These are phyloP conservation scores for Dichomitus squalens DNA, from an alignment of 1,284 basidiomycete genomes.

Conservation along the genomic window DNA sequence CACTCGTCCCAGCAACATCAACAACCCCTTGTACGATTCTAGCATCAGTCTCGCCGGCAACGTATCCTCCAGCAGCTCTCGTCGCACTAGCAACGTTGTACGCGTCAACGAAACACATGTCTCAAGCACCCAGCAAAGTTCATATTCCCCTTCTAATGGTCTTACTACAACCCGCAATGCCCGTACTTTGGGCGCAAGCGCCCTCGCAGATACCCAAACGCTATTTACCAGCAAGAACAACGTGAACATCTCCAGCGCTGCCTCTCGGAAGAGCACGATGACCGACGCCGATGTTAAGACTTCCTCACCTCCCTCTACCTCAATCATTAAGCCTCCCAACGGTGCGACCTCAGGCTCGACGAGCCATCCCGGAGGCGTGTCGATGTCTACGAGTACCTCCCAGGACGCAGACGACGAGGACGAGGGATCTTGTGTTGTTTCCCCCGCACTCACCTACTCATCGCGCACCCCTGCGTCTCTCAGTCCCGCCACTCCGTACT, in stretches of 20 bases:
- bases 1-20: slow-evolving; percentile 6
- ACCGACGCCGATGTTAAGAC: neutral
- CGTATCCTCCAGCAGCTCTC: slow-evolving; percentile 1
- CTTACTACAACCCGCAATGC: slow-evolving; percentile 6
- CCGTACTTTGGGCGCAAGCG: neutral
- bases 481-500: slow-evolving; percentile 41
- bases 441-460: slow-evolving; percentile 41
- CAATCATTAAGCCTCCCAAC: neutral
- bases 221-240: slow-evolving; percentile 23
- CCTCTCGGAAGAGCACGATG: slow-evolving; percentile 6
- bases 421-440: slow-evolving; percentile 35
- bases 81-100: slow-evolving; percentile 8
- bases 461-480: slow-evolving; percentile 39
- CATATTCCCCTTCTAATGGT: neutral
- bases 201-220: slow-evolving; percentile 22
- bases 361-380: neutral
- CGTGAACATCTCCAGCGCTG: slow-evolving; percentile 17
- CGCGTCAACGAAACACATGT: slow-evolving; percentile 7
- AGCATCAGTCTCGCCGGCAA: slow-evolving; percentile 9
- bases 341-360: neutral
- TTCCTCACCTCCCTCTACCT: neutral
- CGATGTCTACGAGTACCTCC: neutral
- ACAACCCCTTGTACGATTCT: slow-evolving; percentile 16
- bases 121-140: slow-evolving; percentile 4
- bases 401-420: slow-evolving; percentile 26